Evolutionary conservation across 495 filamentous ascomycete genomes (phyloP).

Genomic region (Penicillium atrosanguineum): DNA sequence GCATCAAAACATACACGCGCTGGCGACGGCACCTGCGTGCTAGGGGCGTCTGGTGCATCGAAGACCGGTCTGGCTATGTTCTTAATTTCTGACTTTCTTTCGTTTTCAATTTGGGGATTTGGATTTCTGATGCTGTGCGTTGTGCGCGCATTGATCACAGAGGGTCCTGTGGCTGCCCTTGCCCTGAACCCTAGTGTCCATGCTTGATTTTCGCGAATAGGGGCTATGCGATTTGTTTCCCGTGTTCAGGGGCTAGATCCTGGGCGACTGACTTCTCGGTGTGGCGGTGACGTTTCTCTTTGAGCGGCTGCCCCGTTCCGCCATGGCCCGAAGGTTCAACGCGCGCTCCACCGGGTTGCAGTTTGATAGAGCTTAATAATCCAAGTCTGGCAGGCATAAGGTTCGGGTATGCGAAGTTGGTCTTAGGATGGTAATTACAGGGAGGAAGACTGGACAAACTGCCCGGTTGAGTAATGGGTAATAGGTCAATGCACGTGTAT

Average conservation of each 20-base stretch:
- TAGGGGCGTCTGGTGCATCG: not conserved
- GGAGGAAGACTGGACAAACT: not conserved
- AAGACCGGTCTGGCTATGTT: not conserved
- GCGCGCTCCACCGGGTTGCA: not conserved
- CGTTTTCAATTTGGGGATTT: not conserved
- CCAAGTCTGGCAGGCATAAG: not conserved
- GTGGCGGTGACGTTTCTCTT: not conserved
- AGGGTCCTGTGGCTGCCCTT: conserved; percentile 25
- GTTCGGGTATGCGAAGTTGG: not conserved
- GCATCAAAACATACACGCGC: conserved; percentile 13
- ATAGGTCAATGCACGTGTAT: not conserved
- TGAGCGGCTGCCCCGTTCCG: not conserved
- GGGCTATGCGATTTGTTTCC: not conserved
- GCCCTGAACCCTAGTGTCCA: conserved; percentile 26
- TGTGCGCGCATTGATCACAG: conserved; percentile 28
- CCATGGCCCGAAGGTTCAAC: not conserved
- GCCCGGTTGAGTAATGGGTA: not conserved
- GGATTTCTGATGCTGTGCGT: not conserved
- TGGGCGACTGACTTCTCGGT: not conserved
- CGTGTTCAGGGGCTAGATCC: not conserved
- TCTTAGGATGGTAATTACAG: not conserved
- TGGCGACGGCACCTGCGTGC: not conserved
- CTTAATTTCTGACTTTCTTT: not conserved
- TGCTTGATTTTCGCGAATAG: not conserved
- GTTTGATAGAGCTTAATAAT: not conserved